Evolutionary conservation across 2,329 filamentous ascomycete species (phyloP).

Genomic region (Chaetothyriales sp.): DNA sequence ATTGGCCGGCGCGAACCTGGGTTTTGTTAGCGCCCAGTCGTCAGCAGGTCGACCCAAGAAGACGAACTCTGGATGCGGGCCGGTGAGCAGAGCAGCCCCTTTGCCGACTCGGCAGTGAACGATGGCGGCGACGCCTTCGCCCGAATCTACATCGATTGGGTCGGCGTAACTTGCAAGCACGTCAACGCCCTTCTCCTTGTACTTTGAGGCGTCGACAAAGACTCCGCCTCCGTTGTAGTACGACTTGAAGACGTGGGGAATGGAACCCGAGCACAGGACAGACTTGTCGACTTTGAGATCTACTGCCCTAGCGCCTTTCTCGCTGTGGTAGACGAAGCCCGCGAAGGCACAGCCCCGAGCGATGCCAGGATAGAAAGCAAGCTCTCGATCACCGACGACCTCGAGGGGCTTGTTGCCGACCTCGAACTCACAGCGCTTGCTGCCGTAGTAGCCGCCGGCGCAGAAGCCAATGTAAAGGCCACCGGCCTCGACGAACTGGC

Average conservation of each 20-base stretch:
- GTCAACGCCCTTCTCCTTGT: conserved; percentile 54
- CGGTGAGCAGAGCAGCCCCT: conserved; percentile 66
- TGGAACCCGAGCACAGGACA: conserved; percentile 39
- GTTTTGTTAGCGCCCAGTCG: conserved; percentile 17
- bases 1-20: conserved; percentile 69
- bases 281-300: conserved; percentile 51
- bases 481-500: conserved; percentile 70
- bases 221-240: conserved; percentile 95
- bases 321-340: conserved; percentile 82
- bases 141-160: conserved; percentile 61
- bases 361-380: conserved; percentile 74
- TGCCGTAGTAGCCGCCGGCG: conserved; percentile 87
- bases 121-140: conserved; percentile 52
- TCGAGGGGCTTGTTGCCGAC: conserved; percentile 68
- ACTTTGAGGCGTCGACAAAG: conserved; percentile 64
- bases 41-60: conserved; percentile 8
- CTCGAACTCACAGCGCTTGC: conserved; percentile 75
- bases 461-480: conserved; percentile 85
- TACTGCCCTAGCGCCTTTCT: conserved; percentile 65
- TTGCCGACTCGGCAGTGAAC: conserved; percentile 73
- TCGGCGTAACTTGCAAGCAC: conserved; percentile 70
- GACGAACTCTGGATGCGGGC: conserved; percentile 79
- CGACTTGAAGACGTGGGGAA: conserved; percentile 52
- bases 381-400: conserved; percentile 70
- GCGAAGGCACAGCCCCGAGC: conserved; percentile 77